These are phyloP conservation scores for Penicillium malachiteum DNA, from an alignment of 495 filamentous ascomycete species.

Conservation along the genomic window DNA sequence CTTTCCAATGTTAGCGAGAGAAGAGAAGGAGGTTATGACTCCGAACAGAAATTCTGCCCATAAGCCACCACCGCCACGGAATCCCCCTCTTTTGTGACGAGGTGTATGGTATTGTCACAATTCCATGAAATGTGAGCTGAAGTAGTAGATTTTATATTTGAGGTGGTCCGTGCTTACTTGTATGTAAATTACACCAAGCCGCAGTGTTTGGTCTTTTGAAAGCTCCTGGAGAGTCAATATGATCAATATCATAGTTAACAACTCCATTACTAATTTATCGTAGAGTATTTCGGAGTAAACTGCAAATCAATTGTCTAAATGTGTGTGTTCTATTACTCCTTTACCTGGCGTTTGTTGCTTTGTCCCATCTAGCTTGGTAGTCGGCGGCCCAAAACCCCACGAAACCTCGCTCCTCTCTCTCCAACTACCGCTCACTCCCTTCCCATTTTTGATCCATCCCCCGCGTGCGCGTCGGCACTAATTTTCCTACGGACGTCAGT, in stretches of 20 bases:
- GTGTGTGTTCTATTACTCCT: background rate
- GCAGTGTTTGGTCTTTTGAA: constrained; percentile 14
- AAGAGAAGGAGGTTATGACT: constrained; percentile 21
- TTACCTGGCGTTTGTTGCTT: background rate
- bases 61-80: constrained; percentile 31
- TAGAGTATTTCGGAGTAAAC: background rate
- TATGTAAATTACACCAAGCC: constrained; percentile 29
- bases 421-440: constrained; percentile 26
- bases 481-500: constrained; percentile 8
- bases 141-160: background rate
- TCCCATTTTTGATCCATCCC: constrained; percentile 14
- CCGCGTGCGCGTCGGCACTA: constrained; percentile 9
- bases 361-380: constrained; percentile 16
- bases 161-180: constrained; percentile 2
- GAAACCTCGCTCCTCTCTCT: constrained; percentile 41
- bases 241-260: background rate
- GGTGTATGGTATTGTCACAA: constrained; percentile 21
- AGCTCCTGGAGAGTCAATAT: constrained; percentile 1
- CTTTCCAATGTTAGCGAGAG: constrained; percentile 1
- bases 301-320: background rate
- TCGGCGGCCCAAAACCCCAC: constrained; percentile 47
- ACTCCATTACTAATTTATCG: background rate
- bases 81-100: constrained; percentile 25
- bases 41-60: constrained; percentile 28
- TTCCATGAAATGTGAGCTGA: background rate